Percentiles rank a stretch among this genome's conserved stretches.
These are phyloP conservation scores for Pilatotrama ljubarskyi DNA, from an alignment of 768 basidiomycete species.

Conservation along the genomic window DNA sequence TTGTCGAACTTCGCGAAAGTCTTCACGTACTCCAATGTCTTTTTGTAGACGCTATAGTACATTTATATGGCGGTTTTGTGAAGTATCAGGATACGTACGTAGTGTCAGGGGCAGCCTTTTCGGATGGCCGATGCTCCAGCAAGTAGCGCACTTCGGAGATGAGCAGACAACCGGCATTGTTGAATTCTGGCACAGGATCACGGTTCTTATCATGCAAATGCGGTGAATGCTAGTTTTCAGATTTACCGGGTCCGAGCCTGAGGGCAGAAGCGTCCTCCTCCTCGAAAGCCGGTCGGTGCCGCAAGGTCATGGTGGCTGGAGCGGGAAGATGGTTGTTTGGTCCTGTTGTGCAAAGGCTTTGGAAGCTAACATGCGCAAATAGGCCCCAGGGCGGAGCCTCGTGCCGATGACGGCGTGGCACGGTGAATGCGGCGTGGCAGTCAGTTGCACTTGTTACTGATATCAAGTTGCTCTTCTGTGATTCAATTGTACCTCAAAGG, in stretches of 20 bases:
- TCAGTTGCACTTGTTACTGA: not conserved
- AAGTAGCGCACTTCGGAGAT: conserved; percentile 93
- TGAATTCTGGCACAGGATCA: conserved; percentile 61
- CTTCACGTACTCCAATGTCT: conserved; percentile 89
- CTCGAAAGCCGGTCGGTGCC: conserved; percentile 70
- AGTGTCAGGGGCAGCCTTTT: conserved; percentile 86
- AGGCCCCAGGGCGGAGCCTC: not conserved
- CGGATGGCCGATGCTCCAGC: conserved; percentile 66
- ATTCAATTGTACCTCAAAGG: no score
- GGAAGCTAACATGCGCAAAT: conserved; percentile 32
- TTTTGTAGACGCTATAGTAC: conserved; percentile 77
- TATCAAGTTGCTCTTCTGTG: not conserved
- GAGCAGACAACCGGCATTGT: conserved; percentile 86
- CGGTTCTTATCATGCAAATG: not conserved
- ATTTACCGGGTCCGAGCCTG: conserved; percentile 73
- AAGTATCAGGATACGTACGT: conserved; percentile 49
- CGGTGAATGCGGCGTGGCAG: not conserved
- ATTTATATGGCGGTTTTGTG: not conserved
- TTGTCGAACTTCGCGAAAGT: conserved; percentile 90
- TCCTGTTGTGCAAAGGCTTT: conserved; percentile 37
- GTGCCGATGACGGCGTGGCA: not conserved
- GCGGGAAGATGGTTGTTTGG: conserved; percentile 19
- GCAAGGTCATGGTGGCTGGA: conserved; percentile 45
- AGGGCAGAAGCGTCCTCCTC: conserved; percentile 86
- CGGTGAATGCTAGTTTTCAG: not conserved